A percentile compares a stretch with the other conserved stretches of the same genome.
phyloP scores from a whole-genome alignment of 805 yeast genomes.

The Torulaspora microellipsoides region DNA sequence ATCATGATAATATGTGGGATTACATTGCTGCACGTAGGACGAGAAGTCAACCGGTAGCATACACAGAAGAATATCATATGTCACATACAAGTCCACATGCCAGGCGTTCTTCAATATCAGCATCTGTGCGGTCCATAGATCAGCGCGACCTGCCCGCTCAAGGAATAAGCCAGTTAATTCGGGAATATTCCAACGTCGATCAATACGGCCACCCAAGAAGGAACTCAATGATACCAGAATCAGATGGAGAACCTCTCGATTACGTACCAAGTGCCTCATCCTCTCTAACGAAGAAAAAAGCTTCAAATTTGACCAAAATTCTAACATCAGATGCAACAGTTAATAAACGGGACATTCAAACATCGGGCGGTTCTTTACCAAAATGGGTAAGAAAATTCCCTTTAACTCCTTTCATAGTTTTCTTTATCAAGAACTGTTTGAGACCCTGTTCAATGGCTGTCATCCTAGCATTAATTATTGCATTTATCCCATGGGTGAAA shows the following conservation, averaged over 20 bases:
- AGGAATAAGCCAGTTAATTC: slow-evolving; percentile 43
- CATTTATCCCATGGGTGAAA: slow-evolving; percentile 86
- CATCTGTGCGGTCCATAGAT: slow-evolving; percentile 22
- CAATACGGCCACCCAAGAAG: slow-evolving; percentile 31
- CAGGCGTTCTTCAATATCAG: slow-evolving; percentile 8
- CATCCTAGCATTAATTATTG: slow-evolving; percentile 55
- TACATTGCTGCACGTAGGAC: slow-evolving; percentile 11
- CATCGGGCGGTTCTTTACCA: slow-evolving; percentile 31
- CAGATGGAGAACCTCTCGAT: slow-evolving; percentile 2
- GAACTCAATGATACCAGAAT: slow-evolving; percentile 9
- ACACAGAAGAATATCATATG: slow-evolving; percentile 11
- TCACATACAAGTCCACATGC: neutral
- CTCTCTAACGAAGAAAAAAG: slow-evolving; percentile 16
- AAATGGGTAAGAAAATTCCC: slow-evolving; percentile 26
- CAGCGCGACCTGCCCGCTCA: slow-evolving; percentile 40
- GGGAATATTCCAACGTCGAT: slow-evolving; percentile 41
- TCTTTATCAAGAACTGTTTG: slow-evolving; percentile 48
- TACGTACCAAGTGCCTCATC: slow-evolving; percentile 3
- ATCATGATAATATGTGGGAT: slow-evolving; percentile 3
- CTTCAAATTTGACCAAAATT: slow-evolving; percentile 30
- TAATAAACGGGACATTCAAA: slow-evolving; percentile 28
- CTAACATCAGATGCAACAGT: slow-evolving; percentile 35
- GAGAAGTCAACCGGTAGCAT: slow-evolving; percentile 24
- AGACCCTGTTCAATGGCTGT: slow-evolving; percentile 75
- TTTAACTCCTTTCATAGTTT: slow-evolving; percentile 28